Conservation (phyloP, 2,329 filamentous ascomycete genomes). For the Elsinoe australis region DNA sequence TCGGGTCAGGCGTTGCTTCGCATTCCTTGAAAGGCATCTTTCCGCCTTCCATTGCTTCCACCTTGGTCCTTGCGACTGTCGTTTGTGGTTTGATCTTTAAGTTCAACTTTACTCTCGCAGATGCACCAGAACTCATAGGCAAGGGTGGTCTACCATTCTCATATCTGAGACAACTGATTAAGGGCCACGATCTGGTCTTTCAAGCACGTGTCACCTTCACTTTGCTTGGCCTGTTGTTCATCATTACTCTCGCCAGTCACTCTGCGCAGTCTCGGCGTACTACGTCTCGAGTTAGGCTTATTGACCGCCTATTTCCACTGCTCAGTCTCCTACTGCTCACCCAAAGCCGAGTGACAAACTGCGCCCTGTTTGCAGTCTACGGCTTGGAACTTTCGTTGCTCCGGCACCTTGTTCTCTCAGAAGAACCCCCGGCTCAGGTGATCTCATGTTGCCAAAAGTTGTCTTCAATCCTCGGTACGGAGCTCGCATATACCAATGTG, state of each 20-base stretch:
- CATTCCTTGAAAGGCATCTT: constrained; percentile 27
- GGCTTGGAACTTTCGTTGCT: too few relatives aligned
- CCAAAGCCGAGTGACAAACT: constrained; percentile 76
- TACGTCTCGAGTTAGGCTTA: constrained; percentile 21
- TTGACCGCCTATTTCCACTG: constrained; percentile 51
- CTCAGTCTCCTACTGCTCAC: constrained; percentile 74
- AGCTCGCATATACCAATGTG: too few relatives aligned
- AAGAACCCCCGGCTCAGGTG: too few relatives aligned
- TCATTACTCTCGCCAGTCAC: constrained; percentile 26
- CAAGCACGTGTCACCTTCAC: constrained; percentile 34
- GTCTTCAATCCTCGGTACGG: too few relatives aligned
- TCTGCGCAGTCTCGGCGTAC: background rate
- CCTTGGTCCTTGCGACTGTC: constrained; percentile 37
- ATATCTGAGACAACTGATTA: background rate
- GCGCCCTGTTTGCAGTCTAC: constrained; percentile 85
- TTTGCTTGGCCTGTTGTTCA: constrained; percentile 28
- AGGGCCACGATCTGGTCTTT: constrained; percentile 24
- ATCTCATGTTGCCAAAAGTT: constrained; percentile 32
- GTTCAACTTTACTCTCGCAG: constrained; percentile 75
- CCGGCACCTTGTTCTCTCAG: too few relatives aligned
- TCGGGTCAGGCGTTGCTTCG: constrained; percentile 31
- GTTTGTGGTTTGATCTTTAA: constrained; percentile 72
- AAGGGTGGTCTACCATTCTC: constrained; percentile 21
- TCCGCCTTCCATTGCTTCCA: constrained; percentile 23
- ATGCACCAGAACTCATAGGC: constrained; percentile 65